Conservation (phyloP, 169 alveolate species). For the Theileria annulata region DNA sequence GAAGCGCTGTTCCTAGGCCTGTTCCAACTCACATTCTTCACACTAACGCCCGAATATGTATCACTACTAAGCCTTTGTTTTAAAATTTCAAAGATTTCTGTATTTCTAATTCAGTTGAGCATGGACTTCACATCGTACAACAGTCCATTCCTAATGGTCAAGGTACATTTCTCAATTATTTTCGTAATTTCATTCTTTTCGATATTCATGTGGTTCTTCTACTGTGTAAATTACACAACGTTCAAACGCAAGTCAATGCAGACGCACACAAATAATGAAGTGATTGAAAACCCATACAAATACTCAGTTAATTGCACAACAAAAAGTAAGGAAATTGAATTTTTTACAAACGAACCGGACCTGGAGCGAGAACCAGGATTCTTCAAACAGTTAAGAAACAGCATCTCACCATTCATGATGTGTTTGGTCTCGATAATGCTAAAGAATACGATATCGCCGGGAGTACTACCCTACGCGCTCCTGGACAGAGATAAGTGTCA, state of each 20-base stretch:
- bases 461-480: conserved; percentile 8
- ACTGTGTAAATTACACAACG: not conserved
- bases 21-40: conserved; percentile 41
- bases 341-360: not conserved
- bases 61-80: conserved; percentile 16
- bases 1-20: conserved; percentile 32
- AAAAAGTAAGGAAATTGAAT: not conserved
- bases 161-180: not conserved
- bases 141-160: conserved; percentile 16
- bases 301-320: not conserved
- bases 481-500: conserved; percentile 18
- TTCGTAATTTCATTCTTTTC: not conserved
- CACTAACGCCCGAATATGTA: conserved; percentile 33
- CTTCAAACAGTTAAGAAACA: conserved; percentile 4
- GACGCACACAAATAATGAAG: not conserved
- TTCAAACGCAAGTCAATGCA: not conserved
- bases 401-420: conserved; percentile 12
- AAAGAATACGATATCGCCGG: not conserved
- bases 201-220: conserved; percentile 1
- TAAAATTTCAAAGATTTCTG: conserved; percentile 9
- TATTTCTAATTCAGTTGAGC: conserved; percentile 39
- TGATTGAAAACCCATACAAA: not conserved
- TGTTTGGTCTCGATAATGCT: not conserved
- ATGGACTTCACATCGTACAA: conserved; percentile 22
- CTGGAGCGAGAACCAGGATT: conserved; percentile 6